phyloP scores from a whole-genome alignment of 176 grass and related monocot genomes.

The Tillandsia fasciculata region DNA sequence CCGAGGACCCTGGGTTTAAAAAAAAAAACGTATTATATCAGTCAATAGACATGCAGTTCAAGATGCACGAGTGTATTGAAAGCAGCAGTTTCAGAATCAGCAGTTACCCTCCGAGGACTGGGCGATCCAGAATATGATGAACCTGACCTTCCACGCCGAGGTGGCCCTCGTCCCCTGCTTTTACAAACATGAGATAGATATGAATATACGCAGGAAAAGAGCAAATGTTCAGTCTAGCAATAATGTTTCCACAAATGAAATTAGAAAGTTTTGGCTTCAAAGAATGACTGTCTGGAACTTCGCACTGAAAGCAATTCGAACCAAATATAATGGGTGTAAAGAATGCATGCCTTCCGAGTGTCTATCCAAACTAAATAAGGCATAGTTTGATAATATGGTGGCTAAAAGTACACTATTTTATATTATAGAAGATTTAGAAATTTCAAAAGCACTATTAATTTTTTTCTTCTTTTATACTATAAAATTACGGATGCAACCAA shows the following conservation, averaged over 20 bases:
- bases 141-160: constrained; percentile 79
- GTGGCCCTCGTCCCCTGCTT: constrained; percentile 63
- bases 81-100: neutral
- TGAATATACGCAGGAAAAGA: neutral
- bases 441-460: too few species aligned
- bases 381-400: too few species aligned
- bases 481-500: too few species aligned
- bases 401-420: too few species aligned
- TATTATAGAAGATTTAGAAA: too few species aligned
- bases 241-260: neutral
- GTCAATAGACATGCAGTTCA: neutral
- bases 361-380: too few species aligned
- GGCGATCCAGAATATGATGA: constrained; percentile 86
- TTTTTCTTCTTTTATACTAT: too few species aligned
- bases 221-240: neutral
- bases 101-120: constrained; percentile 53
- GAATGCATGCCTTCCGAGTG: too few species aligned
- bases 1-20: constrained; percentile 45
- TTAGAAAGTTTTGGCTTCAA: neutral
- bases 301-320: neutral
- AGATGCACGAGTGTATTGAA: neutral
- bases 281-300: neutral
- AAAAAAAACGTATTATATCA: constrained; percentile 3
- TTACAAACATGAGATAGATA: constrained; percentile 6
- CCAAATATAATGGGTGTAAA: too few species aligned